Evolutionary conservation across 257 asterid genomes (phyloP).

Genomic region (Plantago elongata): DNA sequence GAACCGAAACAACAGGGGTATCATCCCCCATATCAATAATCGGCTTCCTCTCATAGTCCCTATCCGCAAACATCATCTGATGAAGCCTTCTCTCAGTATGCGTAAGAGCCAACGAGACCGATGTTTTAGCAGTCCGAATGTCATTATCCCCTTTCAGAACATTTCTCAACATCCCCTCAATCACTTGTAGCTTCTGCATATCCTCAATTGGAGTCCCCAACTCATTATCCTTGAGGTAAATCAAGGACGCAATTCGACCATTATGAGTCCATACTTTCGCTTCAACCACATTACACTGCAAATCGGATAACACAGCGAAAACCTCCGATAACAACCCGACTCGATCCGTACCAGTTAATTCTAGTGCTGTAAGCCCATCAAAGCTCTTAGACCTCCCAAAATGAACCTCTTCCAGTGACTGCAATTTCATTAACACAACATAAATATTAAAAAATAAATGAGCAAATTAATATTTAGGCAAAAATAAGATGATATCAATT

Average conservation of each 20-base stretch:
- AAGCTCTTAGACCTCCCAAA: conserved; percentile 47
- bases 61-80: conserved; percentile 93
- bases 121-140: conserved; percentile 67
- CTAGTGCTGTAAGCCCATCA: conserved; percentile 78
- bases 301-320: conserved; percentile 70
- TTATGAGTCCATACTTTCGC: conserved; percentile 94
- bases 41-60: conserved; percentile 76
- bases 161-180: conserved; percentile 66
- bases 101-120: conserved; percentile 58
- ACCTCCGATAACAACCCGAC: conserved; percentile 87
- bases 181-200: conserved; percentile 39
- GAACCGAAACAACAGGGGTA: conserved; percentile 53
- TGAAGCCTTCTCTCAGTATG: conserved; percentile 97
- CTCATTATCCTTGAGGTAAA: conserved; percentile 60
- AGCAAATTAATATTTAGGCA: not conserved
- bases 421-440: conserved; percentile 16
- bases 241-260: conserved; percentile 78
- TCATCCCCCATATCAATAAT: conserved; percentile 30
- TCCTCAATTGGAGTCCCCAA: conserved; percentile 75
- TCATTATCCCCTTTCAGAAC: conserved; percentile 89
- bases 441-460: not conserved
- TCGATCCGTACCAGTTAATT: conserved; percentile 83
- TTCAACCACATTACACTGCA: conserved; percentile 69
- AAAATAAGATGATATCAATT: conserved; percentile 3
- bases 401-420: conserved; percentile 85